Base-by-base conservation (phyloP, 2,329 filamentous ascomycete species). In the Diplodia corticola region DNA sequence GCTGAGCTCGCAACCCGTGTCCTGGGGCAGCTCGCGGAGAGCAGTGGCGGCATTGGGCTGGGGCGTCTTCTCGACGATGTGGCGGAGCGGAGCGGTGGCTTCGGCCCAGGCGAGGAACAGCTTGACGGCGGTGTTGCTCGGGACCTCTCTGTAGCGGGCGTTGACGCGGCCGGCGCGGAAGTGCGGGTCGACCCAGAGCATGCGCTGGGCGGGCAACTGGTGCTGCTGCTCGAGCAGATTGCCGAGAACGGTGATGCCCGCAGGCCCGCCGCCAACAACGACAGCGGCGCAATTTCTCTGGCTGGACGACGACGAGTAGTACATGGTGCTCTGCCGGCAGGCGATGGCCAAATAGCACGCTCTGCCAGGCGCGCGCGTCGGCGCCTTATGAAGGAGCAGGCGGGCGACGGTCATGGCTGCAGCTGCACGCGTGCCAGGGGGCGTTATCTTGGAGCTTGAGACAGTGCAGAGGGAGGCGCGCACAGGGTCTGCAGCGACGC, bases 121-220 rank as follows among this genome's bases (percentile, higher is more conserved):
- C 51, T 82, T 81, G 49, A 86, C 86, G 71, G 86, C 88, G 66
- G 87, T 89, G 73, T 89, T 89, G 70, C 81, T 85, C 68, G 86
- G 86, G 22, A 89, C 87, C 71, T 88, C 86, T 55, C 86, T 81
- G 72, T 89, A 89, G 71, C 79, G 80, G 67, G 79, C 78, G 69
- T 66, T 66, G 10, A 66, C 64, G 12, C 64, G 54, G 46, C 64
- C 64, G 44, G 64, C 86, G 26, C 82, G 76, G 70, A 89, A 88
- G 2, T 74, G 72, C 37, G 85, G 80, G 71, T 89, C 87, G 48
- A 88, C 78, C 87, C 87, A 89, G 61, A 85, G 74, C 57, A 89
- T 81, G 15, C 81, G 81, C 9, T 78, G 75, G 7, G 82, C 76
- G 54, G 60, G 60, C 13, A 63, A 48, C 13, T 28, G n/a, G 50